Percentiles rank a stretch among this genome's conserved stretches.
phyloP scores from a whole-genome alignment of 1,284 basidiomycete genomes.

The Cronartium quercuum region DNA sequence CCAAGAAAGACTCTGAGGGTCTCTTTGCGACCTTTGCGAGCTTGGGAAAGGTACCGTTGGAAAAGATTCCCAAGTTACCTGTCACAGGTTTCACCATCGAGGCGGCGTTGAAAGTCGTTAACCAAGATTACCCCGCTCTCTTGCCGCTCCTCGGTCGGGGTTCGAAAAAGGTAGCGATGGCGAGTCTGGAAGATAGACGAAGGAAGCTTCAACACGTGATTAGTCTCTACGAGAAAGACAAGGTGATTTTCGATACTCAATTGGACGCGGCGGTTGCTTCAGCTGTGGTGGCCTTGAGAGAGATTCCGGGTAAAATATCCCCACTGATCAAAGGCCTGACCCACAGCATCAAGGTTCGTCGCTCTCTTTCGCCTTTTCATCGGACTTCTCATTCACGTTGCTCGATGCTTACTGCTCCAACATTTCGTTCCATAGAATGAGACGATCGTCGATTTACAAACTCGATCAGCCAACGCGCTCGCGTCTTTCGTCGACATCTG shows the following conservation, averaged over 20 bases:
- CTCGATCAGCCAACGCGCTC: slow-evolving; percentile 78
- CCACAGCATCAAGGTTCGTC: slow-evolving; percentile 83
- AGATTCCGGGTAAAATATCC: slow-evolving; percentile 85
- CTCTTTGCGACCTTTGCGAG: slow-evolving; percentile 72
- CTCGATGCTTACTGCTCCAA: not conserved
- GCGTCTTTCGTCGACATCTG: slow-evolving; percentile 84
- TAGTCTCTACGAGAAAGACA: slow-evolving; percentile 73
- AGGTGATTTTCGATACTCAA: slow-evolving; percentile 77
- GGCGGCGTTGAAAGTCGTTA: slow-evolving; percentile 53
- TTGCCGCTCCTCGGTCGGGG: slow-evolving; percentile 68
- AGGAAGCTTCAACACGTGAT: slow-evolving; percentile 67
- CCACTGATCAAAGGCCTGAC: slow-evolving; percentile 95
- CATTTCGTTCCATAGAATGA: slow-evolving; percentile 61
- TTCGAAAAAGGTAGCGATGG: slow-evolving; percentile 66
- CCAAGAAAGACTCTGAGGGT: slow-evolving; percentile 71
- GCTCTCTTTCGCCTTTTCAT: slow-evolving; percentile 39
- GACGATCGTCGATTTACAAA: slow-evolving; percentile 80
- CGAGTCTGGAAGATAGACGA: slow-evolving; percentile 70
- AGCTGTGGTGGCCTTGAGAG: slow-evolving; percentile 76
- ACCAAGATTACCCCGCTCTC: slow-evolving; percentile 63
- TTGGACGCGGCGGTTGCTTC: slow-evolving; percentile 83
- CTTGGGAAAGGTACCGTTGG: slow-evolving; percentile 77
- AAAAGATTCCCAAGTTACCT: slow-evolving; percentile 72
- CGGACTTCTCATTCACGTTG: not conserved
- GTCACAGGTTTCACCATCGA: slow-evolving; percentile 68